Evolutionary conservation across 331 rosid genomes (phyloP).

Genomic region (Prunus yedoensis): DNA sequence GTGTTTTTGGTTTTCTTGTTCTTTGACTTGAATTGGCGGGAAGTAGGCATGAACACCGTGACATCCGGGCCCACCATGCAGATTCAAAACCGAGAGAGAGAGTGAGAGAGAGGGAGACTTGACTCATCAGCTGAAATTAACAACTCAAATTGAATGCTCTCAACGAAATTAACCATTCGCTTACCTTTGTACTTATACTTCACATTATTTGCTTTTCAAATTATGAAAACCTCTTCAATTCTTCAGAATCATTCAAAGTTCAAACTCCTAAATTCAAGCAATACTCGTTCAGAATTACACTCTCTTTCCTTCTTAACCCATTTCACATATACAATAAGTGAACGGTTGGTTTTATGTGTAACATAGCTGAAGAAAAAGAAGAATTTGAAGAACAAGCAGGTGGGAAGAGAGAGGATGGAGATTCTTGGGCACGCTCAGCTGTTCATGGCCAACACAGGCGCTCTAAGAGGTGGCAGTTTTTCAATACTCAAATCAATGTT

Average conservation of each 20-base stretch:
- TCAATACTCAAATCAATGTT: not conserved
- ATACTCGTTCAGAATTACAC: constrained; percentile 14
- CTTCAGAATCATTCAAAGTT: not conserved
- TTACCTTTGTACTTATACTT: no score
- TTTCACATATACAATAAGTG: not conserved
- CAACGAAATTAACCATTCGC: constrained; percentile 36
- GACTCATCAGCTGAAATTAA: constrained; percentile 28
- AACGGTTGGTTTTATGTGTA: constrained; percentile 53
- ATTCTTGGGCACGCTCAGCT: constrained; percentile 24
- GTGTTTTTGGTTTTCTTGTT: no score
- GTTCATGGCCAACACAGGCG: constrained; percentile 57
- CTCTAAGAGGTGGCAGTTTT: constrained; percentile 56
- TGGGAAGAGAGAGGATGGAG: constrained; percentile 35
- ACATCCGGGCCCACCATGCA: no score
- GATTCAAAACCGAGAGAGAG: not conserved
- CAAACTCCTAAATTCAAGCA: constrained; percentile 13
- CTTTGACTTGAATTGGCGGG: no score
- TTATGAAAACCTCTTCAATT: not conserved
- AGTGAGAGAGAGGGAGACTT: not conserved
- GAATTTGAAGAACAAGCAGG: constrained; percentile 31
- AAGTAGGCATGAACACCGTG: no score
- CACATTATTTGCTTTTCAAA: constrained; percentile 6
- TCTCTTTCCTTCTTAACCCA: not conserved
- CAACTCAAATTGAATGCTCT: constrained; percentile 57
- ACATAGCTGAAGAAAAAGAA: constrained; percentile 34